These are phyloP conservation scores for Hymenotorrendiella dingleyae DNA, from an alignment of 2,329 filamentous ascomycete genomes.

Conservation along the genomic window DNA sequence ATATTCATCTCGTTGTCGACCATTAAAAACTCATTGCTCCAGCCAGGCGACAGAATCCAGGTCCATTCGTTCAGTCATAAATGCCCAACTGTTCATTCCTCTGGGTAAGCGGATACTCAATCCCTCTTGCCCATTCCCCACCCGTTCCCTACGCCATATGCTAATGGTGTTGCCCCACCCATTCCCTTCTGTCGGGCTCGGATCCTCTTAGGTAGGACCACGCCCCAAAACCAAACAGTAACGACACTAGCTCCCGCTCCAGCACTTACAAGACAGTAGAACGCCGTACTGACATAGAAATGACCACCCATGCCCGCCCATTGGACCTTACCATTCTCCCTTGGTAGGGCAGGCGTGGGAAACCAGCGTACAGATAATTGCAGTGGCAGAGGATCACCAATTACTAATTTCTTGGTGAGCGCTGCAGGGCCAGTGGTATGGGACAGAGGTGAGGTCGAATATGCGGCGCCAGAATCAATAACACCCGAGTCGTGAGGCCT, in stretches of 20 bases:
- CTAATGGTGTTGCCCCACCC: conserved; percentile 27
- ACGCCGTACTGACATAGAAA: conserved; percentile 57
- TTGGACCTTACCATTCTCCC: conserved; percentile 58
- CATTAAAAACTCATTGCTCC: too few relatives aligned
- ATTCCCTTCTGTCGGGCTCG: conserved; percentile 20
- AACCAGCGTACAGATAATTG: conserved; percentile 84
- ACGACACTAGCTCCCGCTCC: conserved; percentile 45
- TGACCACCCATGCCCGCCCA: conserved; percentile 61
- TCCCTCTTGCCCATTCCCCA: conserved; percentile 21
- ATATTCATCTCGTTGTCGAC: too few relatives aligned
- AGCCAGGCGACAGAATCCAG: too few relatives aligned
- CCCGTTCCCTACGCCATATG: conserved; percentile 24
- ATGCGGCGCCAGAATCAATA: conserved; percentile 81
- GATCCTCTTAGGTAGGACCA: conserved; percentile 45
- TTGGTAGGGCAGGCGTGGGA: conserved; percentile 64
- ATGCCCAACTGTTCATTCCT: background rate
- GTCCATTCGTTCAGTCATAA: too few relatives aligned
- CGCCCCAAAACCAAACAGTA: conserved; percentile 54
- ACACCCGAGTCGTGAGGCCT: conserved; percentile 67
- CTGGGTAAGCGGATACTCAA: background rate
- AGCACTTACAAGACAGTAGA: conserved; percentile 56
- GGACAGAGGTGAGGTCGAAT: conserved; percentile 69
- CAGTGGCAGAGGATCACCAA: conserved; percentile 78
- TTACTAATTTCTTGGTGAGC: conserved; percentile 62
- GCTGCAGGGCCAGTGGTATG: conserved; percentile 43